Conservation (phyloP, 495 filamentous ascomycete genomes). For the Hypoxylon fragiforme region DNA sequence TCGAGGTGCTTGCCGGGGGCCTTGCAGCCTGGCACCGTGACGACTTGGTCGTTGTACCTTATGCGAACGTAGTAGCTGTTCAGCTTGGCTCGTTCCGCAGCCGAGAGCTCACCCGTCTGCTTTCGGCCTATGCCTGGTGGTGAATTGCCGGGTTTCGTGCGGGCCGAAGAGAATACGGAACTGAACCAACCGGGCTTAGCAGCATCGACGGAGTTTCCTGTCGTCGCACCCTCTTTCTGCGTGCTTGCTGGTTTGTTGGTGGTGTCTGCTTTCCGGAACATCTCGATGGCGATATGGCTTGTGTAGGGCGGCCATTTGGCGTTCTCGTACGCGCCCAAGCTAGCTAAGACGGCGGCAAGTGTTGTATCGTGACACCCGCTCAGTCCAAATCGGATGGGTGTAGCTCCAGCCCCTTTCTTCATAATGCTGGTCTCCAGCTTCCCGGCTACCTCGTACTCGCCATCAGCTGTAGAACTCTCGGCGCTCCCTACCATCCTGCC, state of each 20-base stretch:
- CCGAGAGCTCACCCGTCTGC: slow-evolving; percentile 49
- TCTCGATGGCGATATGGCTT: slow-evolving; percentile 85
- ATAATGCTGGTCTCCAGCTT: slow-evolving; percentile 40
- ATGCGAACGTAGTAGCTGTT: slow-evolving; percentile 89
- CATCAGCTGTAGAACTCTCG: slow-evolving; percentile 63
- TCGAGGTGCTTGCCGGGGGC: slow-evolving; percentile 78
- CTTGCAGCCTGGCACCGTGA: slow-evolving; percentile 81
- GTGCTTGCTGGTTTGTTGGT: neutral
- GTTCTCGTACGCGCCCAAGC: slow-evolving; percentile 74
- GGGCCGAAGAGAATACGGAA: slow-evolving; percentile 43
- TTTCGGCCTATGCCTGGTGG: slow-evolving; percentile 55
- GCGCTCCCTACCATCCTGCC: slow-evolving; percentile 76
- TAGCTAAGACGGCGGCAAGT: slow-evolving; percentile 74
- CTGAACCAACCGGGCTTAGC: slow-evolving; percentile 50
- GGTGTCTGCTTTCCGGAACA: slow-evolving; percentile 63
- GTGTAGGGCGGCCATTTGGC: slow-evolving; percentile 89
- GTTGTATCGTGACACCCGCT: slow-evolving; percentile 96
- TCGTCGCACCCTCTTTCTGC: neutral
- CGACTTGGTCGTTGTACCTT: slow-evolving; percentile 83
- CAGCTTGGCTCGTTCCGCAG: slow-evolving; percentile 55
- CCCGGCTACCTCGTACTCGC: slow-evolving; percentile 52
- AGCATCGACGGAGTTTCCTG: slow-evolving; percentile 4
- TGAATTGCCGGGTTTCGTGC: slow-evolving; percentile 28
- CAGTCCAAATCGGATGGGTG: slow-evolving; percentile 60
- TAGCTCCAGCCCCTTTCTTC: slow-evolving; percentile 60